Percentiles rank a stretch among this genome's conserved stretches.
Conservation (phyloP, 1,139 yeast species). For the Candida tropicalis region DNA sequence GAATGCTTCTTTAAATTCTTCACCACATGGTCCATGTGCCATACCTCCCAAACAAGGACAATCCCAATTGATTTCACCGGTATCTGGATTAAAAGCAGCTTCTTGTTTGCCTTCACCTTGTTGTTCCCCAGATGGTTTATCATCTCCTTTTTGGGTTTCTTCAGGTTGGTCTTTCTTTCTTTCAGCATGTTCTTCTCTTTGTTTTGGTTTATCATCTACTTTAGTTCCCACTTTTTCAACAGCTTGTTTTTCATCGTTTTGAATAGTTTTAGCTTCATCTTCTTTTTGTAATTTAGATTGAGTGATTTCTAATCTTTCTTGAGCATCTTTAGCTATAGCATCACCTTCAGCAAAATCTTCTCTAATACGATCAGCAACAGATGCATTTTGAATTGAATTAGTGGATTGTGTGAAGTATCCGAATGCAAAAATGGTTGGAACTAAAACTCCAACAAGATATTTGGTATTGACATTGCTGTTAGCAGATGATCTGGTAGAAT, state of each 20-base stretch:
- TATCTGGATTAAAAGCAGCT: constrained; percentile 93
- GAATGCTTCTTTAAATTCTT: constrained; percentile 94
- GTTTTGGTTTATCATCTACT: constrained; percentile 4
- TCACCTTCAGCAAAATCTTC: constrained; percentile 11
- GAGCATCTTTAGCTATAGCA: constrained; percentile 9
- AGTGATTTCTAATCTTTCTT: constrained; percentile 7
- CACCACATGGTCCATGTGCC: constrained; percentile 99
- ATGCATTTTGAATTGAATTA: constrained; percentile 10
- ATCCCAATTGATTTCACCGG: constrained; percentile 99
- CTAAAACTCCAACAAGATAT: constrained; percentile 11
- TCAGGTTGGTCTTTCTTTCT: constrained; percentile 5
- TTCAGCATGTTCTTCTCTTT: constrained; percentile 6
- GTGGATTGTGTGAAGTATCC: constrained; percentile 9
- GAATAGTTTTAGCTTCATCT: constrained; percentile 16
- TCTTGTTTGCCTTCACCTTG: constrained; percentile 25
- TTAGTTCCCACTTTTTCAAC: constrained; percentile 5
- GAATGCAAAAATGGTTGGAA: constrained; percentile 13
- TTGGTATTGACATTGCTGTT: constrained; percentile 6
- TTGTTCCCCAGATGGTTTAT: not conserved
- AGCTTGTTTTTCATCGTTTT: constrained; percentile 13
- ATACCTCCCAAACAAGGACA: constrained; percentile 99
- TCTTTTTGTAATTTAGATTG: constrained; percentile 12
- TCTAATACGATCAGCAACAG: constrained; percentile 12
- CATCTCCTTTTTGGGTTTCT: constrained; percentile 1
- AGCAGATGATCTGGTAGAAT: constrained; percentile 9